Conservation (phyloP, 345 rosid species). For the Fremontodendron californicum region DNA sequence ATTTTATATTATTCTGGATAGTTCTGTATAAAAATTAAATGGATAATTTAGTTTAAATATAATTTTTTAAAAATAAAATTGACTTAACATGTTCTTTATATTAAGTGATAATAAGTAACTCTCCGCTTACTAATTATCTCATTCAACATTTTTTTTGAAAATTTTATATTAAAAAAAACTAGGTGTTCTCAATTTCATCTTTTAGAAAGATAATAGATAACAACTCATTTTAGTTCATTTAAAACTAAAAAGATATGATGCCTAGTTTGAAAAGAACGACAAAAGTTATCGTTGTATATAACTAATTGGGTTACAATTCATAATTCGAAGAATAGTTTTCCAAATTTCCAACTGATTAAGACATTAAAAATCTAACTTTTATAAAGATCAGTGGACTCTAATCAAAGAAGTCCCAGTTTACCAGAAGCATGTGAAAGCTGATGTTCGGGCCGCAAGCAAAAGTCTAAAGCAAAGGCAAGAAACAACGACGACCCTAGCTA, state of each 20-base stretch:
- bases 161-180: too few relatives aligned
- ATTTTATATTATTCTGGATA: too few relatives aligned
- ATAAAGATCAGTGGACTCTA: neutral
- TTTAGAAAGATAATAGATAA: neutral
- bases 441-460: neutral
- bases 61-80: too few relatives aligned
- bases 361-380: neutral
- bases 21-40: too few relatives aligned
- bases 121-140: too few relatives aligned
- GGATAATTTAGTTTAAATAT: too few relatives aligned
- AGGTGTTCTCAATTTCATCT: neutral
- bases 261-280: neutral
- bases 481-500: neutral
- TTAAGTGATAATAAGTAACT: too few relatives aligned
- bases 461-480: neutral
- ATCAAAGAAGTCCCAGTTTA: neutral
- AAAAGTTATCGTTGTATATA: too few relatives aligned
- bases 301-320: neutral
- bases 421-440: neutral
- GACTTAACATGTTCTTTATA: too few relatives aligned
- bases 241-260: neutral
- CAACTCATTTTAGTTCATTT: neutral
- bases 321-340: neutral
- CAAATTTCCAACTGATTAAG: neutral
- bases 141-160: too few relatives aligned